phyloP scores from a whole-genome alignment of 495 filamentous ascomycete species.

The Coniosporium apollinis region DNA sequence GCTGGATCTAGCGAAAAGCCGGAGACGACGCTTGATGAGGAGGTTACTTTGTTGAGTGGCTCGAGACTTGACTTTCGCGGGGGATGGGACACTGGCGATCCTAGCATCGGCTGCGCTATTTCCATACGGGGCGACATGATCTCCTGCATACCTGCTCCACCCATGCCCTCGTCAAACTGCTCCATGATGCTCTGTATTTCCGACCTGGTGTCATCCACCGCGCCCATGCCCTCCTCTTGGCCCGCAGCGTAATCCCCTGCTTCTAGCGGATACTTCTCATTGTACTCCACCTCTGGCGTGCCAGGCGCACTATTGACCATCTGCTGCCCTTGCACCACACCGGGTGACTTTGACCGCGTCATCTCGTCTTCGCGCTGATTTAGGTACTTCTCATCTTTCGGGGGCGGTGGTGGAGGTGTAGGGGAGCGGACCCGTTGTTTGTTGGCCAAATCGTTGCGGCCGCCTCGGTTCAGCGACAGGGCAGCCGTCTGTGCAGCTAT shows the following conservation, averaged over 20 bases:
- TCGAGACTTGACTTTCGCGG: conserved; percentile 76
- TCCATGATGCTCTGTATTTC: conserved; percentile 97
- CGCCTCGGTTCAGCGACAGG: too few relatives aligned
- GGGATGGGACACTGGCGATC: conserved; percentile 48
- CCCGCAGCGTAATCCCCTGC: conserved; percentile 27
- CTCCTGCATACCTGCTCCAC: conserved; percentile 50
- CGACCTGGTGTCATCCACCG: conserved; percentile 50
- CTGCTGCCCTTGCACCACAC: too few relatives aligned
- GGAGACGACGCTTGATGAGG: too few relatives aligned
- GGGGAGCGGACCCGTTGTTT: conserved; percentile 7
- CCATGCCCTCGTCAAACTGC: conserved; percentile 39
- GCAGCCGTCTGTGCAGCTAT: too few relatives aligned
- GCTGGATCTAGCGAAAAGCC: too few relatives aligned
- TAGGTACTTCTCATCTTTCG: conserved; percentile 40
- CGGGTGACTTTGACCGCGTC: conserved; percentile 38
- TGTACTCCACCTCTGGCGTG: conserved; percentile 6
- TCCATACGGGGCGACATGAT: conserved; percentile 71
- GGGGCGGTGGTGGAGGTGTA: conserved; percentile 14
- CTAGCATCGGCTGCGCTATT: conserved; percentile 50
- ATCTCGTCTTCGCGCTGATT: conserved; percentile 32
- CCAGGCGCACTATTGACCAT: neutral
- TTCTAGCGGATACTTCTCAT: conserved; percentile 12
- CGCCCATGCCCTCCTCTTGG: conserved; percentile 21
- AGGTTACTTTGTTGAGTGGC: too few relatives aligned
- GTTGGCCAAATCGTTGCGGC: too few relatives aligned